phyloP scores from a whole-genome alignment of 2,329 filamentous ascomycete species.

The Stagonosporopsis vannaccii region DNA sequence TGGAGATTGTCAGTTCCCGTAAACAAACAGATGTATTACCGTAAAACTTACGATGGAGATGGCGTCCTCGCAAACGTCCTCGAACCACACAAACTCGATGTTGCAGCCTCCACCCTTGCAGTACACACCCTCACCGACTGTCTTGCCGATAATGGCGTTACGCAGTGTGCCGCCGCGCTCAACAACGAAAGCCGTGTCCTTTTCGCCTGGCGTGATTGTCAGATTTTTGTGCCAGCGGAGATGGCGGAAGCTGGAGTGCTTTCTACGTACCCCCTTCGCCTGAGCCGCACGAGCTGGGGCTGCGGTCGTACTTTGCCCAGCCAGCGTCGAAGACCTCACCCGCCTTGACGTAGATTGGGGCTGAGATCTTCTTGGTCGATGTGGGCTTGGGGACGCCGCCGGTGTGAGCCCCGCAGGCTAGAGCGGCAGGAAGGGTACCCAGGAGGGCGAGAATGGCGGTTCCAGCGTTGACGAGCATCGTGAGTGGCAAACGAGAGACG shows the following conservation, averaged over 20 bases:
- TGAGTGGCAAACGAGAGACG: background rate
- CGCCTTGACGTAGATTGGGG: constrained; percentile 5
- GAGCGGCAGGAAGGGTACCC: constrained; percentile 3
- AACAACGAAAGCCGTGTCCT: constrained; percentile 4
- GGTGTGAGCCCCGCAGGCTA: background rate
- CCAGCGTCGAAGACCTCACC: constrained; percentile 3
- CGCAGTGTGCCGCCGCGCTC: constrained; percentile 2
- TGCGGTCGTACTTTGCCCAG: constrained; percentile 9
- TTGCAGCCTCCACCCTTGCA: constrained; percentile 10
- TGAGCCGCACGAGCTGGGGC: constrained; percentile 4
- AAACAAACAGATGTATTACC: background rate
- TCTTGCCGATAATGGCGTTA: constrained; percentile 6
- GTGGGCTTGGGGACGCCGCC: background rate
- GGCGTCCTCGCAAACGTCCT: constrained; percentile 4
- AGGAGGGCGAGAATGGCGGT: constrained; percentile 4
- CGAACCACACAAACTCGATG: constrained; percentile 10
- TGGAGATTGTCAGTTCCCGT: background rate
- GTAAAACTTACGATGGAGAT: constrained; percentile 2
- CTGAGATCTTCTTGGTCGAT: constrained; percentile 3
- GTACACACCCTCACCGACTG: constrained; percentile 4
- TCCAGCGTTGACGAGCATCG: background rate
- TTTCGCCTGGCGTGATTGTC: background rate
- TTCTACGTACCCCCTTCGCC: constrained; percentile 1
- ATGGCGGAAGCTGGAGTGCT: background rate
- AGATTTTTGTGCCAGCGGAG: background rate